These are phyloP conservation scores for Neurospora cerealis DNA, from an alignment of 495 filamentous ascomycete species.

Conservation along the genomic window DNA sequence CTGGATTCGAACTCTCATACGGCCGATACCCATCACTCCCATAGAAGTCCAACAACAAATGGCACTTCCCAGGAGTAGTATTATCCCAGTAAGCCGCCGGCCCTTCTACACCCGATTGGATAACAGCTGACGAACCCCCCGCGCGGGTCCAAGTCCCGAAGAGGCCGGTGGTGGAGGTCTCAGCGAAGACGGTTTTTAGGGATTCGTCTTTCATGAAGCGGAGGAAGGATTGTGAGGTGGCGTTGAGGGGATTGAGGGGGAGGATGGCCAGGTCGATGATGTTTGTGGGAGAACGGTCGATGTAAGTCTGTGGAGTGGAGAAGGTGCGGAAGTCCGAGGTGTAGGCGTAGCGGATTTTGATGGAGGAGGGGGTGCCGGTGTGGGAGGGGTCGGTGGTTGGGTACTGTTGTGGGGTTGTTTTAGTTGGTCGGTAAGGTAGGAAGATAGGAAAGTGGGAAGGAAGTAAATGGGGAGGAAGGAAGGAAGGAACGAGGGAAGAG, in stretches of 20 bases:
- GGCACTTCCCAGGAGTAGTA: slow-evolving; percentile 26
- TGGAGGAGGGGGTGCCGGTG: slow-evolving; percentile 31
- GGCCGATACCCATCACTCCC: slow-evolving; percentile 42
- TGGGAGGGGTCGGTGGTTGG: slow-evolving; percentile 27
- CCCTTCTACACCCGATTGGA: slow-evolving; percentile 38
- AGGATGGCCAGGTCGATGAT: slow-evolving; percentile 37
- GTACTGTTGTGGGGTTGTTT: slow-evolving; percentile 24
- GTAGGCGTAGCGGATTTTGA: slow-evolving; percentile 33
- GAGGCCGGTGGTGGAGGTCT: slow-evolving; percentile 34
- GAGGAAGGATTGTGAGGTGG: slow-evolving; percentile 21
- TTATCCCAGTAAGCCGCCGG: slow-evolving; percentile 42
- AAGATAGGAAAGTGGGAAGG: not conserved
- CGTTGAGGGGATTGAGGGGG: slow-evolving; percentile 17
- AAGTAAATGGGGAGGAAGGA: too few relatives aligned
- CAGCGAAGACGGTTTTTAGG: slow-evolving; percentile 39
- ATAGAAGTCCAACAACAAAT: slow-evolving; percentile 41
- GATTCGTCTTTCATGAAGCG: slow-evolving; percentile 47
- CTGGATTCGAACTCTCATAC: slow-evolving; percentile 32
- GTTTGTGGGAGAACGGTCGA: slow-evolving; percentile 34
- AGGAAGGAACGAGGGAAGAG: not conserved
- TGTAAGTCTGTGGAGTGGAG: slow-evolving; percentile 29
- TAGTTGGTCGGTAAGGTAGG: slow-evolving; percentile 4
- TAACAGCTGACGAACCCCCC: slow-evolving; percentile 29
- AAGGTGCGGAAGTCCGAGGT: slow-evolving; percentile 35
- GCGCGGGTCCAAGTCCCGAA: slow-evolving; percentile 43